Conservation (phyloP, 2,329 filamentous ascomycete species). For the Escovopsis sp. region DNA sequence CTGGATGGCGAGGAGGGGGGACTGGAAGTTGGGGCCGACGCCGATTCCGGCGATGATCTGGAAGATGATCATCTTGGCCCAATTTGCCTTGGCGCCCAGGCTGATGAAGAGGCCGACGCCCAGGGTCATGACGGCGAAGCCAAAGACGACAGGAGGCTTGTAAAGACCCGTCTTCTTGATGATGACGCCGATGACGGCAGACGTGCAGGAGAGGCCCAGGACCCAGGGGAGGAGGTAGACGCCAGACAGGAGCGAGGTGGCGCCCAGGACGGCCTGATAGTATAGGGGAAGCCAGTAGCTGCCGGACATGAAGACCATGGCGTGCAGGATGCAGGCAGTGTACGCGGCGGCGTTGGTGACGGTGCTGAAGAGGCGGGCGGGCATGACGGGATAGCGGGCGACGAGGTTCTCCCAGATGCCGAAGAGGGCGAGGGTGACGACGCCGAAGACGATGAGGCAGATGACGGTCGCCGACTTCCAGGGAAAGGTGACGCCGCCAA, state of each 20-base stretch:
- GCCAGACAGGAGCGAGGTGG: constrained; percentile 54
- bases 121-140: constrained; percentile 44
- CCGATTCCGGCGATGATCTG: constrained; percentile 50
- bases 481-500: constrained; percentile 61
- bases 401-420: constrained; percentile 57
- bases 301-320: constrained; percentile 61
- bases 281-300: constrained; percentile 76
- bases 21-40: constrained; percentile 54
- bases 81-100: constrained; percentile 40
- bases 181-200: constrained; percentile 39
- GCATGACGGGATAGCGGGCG: constrained; percentile 67
- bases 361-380: constrained; percentile 52
- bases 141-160: constrained; percentile 42
- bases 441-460: constrained; percentile 63
- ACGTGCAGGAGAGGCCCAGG: constrained; percentile 49
- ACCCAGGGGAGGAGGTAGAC: constrained; percentile 62
- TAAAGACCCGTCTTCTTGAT: constrained; percentile 54
- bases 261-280: constrained; percentile 62
- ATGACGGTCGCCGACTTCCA: constrained; percentile 65
- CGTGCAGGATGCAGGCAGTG: constrained; percentile 55
- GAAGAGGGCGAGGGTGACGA: constrained; percentile 49
- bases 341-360: constrained; percentile 53
- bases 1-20: constrained; percentile 54
- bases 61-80: constrained; percentile 43
- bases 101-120: constrained; percentile 51